phyloP scores from a whole-genome alignment of 495 filamentous ascomycete genomes.

The Clohesyomyces aquaticus region DNA sequence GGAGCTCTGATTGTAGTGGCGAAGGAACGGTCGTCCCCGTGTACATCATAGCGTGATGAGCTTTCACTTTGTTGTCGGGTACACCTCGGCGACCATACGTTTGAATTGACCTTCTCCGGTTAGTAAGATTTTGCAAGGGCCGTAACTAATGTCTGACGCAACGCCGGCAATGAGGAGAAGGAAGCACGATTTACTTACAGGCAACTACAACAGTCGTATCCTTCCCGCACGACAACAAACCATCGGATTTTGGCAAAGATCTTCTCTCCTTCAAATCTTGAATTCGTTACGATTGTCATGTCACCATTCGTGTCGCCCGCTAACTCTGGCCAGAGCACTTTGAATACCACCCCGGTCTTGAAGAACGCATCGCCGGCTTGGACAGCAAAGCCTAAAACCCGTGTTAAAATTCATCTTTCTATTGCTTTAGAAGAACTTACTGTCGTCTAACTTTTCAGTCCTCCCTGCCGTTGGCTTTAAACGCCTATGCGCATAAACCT shows the following conservation, averaged over 20 bases:
- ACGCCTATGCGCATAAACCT: not conserved
- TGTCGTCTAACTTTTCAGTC: not conserved
- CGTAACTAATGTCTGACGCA: too few species aligned
- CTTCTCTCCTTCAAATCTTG: slow-evolving; percentile 16
- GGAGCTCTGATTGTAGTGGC: not conserved
- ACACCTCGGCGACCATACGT: slow-evolving; percentile 38
- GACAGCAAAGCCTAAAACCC: not conserved
- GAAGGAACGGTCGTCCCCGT: slow-evolving; percentile 13
- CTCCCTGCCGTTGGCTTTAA: not conserved
- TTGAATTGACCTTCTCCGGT: slow-evolving; percentile 30
- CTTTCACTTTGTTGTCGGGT: slow-evolving; percentile 23
- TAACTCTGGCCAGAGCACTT: not conserved
- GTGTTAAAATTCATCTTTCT: too few species aligned
- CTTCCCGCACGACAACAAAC: slow-evolving; percentile 42
- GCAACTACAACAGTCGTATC: slow-evolving; percentile 30
- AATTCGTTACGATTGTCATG: slow-evolving; percentile 7
- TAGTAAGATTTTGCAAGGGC: too few species aligned
- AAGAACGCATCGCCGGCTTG: not conserved
- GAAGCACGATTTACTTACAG: slow-evolving; percentile 22
- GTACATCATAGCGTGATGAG: slow-evolving; percentile 43
- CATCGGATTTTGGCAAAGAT: slow-evolving; percentile 38
- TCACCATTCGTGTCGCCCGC: not conserved
- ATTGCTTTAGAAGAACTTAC: too few species aligned
- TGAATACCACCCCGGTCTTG: not conserved
- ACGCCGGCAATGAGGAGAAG: too few species aligned